phyloP scores from a whole-genome alignment of 1,139 yeast genomes.

The Insectozyma bohioensis region DNA sequence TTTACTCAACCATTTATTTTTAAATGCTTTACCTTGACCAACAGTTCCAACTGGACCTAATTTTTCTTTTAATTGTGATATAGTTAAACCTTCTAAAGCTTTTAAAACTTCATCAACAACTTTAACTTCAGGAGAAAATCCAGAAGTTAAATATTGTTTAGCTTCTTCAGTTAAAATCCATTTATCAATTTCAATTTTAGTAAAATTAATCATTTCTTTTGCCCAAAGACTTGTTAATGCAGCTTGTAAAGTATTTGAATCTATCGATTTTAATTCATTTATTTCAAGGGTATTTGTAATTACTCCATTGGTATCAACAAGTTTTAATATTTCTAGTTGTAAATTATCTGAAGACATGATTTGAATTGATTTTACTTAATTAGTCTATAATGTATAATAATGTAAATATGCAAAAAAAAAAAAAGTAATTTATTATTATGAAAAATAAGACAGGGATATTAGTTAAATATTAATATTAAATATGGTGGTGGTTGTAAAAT shows the following conservation, averaged over 20 bases:
- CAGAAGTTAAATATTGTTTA: slow-evolving; percentile 68
- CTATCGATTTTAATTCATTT: slow-evolving; percentile 42
- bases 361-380: too few relatives aligned
- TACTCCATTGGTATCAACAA: slow-evolving; percentile 55
- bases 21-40: slow-evolving; percentile 98
- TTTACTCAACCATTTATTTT: slow-evolving; percentile 93
- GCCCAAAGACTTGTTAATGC: slow-evolving; percentile 87
- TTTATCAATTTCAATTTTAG: slow-evolving; percentile 70
- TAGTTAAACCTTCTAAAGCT: slow-evolving; percentile 75
- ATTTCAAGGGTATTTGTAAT: slow-evolving; percentile 66
- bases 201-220: slow-evolving; percentile 74
- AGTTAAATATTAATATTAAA: too few relatives aligned
- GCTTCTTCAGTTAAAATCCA: slow-evolving; percentile 86
- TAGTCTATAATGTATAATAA: too few relatives aligned
- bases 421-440: too few relatives aligned
- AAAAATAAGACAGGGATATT: too few relatives aligned
- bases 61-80: slow-evolving; percentile 73
- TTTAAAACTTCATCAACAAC: slow-evolving; percentile 74
- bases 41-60: slow-evolving; percentile 83
- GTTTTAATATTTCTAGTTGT: slow-evolving; percentile 57
- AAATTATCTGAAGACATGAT: slow-evolving; percentile 37
- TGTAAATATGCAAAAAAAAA: too few relatives aligned
- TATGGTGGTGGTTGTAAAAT: too few relatives aligned
- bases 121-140: slow-evolving; percentile 83
- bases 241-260: slow-evolving; percentile 52